phyloP scores from a whole-genome alignment of 306 rosid genomes.

The Oemleria cerasiformis region DNA sequence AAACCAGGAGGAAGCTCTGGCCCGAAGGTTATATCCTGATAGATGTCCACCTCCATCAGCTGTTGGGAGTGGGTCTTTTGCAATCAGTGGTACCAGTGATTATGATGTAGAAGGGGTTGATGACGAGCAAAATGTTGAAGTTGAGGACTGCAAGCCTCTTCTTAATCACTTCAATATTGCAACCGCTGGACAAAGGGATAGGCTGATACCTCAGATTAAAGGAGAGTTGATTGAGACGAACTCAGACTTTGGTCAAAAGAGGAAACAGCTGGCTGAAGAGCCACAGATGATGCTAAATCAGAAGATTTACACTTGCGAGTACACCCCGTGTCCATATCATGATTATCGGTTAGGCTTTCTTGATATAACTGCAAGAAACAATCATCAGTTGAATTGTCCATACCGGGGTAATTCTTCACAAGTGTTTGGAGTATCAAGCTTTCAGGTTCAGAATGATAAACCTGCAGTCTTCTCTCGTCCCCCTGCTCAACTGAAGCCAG shows the following conservation, averaged over 20 bases:
- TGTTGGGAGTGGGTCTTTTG: slow-evolving; percentile 32
- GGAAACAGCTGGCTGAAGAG: slow-evolving; percentile 37
- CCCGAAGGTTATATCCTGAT: slow-evolving; percentile 43
- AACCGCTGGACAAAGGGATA: slow-evolving; percentile 22
- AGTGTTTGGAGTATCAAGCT: slow-evolving; percentile 34
- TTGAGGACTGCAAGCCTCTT: slow-evolving; percentile 40
- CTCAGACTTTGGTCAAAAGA: slow-evolving; percentile 32
- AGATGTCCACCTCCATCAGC: slow-evolving; percentile 35
- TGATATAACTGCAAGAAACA: slow-evolving; percentile 41
- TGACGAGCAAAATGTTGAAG: slow-evolving; percentile 31
- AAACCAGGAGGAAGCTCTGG: slow-evolving; percentile 51
- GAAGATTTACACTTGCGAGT: slow-evolving; percentile 42
- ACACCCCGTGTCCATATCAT: slow-evolving; percentile 36
- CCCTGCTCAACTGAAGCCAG: slow-evolving; percentile 26
- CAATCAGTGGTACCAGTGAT: slow-evolving; percentile 37
- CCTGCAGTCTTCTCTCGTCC: slow-evolving; percentile 25
- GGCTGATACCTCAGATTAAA: slow-evolving; percentile 29
- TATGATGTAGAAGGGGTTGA: slow-evolving; percentile 50
- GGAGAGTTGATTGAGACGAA: slow-evolving; percentile 37
- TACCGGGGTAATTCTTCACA: slow-evolving; percentile 27
- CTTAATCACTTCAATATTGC: slow-evolving; percentile 26
- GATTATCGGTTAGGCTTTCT: slow-evolving; percentile 39
- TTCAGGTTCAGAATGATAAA: slow-evolving; percentile 29
- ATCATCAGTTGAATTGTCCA: slow-evolving; percentile 49
- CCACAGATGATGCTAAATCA: slow-evolving; percentile 22